Percentiles rank a stretch among this genome's conserved stretches.
Evolutionary conservation across 768 basidiomycete species (phyloP).

Genomic region (Leccinum rimulosum): DNA sequence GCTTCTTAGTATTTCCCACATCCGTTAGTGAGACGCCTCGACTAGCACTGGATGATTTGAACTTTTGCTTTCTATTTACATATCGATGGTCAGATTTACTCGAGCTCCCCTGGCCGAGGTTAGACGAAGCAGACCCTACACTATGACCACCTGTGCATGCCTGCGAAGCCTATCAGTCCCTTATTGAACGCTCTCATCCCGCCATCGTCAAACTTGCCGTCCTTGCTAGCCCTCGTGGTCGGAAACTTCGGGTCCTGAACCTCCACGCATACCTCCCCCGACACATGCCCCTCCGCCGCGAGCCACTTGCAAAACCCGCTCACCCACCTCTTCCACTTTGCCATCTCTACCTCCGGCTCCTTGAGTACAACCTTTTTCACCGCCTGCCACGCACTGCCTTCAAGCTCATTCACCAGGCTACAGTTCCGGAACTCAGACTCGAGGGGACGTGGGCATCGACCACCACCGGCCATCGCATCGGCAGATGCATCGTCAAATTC

Average conservation of each 20-base stretch:
- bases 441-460: neutral
- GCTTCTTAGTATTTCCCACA: too few relatives aligned
- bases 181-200: conserved; percentile 1
- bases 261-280: conserved; percentile 7
- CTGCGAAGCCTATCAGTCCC: conserved; percentile 12
- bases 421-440: neutral
- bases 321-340: conserved; percentile 13
- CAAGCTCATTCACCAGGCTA: neutral
- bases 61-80: too few relatives aligned
- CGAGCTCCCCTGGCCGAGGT: neutral
- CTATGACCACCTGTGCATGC: conserved; percentile 7
- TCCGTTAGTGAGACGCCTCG: too few relatives aligned
- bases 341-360: conserved; percentile 7
- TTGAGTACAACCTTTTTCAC: conserved; percentile 9
- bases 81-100: neutral
- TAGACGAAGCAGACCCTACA: neutral
- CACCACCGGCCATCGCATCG: neutral
- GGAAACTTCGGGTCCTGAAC: conserved; percentile 1
- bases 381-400: conserved; percentile 9
- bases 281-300: conserved; percentile 14
- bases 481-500: neutral
- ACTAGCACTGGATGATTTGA: too few relatives aligned
- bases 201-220: neutral
- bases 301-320: conserved; percentile 19
- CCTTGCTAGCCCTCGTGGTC: neutral